Conservation (phyloP, 192 early-diverging fungal species). For the Linderina pennispora region DNA sequence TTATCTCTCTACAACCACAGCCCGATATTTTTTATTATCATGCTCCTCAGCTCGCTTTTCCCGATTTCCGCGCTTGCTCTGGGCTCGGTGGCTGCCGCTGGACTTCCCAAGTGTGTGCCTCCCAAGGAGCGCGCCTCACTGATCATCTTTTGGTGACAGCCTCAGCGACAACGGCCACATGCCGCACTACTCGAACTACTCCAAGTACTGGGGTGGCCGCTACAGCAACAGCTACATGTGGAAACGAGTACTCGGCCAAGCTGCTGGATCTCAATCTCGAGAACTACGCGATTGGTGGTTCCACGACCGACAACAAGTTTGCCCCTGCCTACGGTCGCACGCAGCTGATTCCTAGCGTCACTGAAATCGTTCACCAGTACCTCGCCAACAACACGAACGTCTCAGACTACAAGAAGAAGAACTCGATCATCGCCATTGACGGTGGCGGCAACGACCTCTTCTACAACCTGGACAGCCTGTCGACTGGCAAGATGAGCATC, state of each 20-base stretch:
- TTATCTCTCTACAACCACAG: too few species aligned
- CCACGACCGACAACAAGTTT: not conserved
- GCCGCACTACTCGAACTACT: not conserved
- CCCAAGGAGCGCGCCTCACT: not conserved
- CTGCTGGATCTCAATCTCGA: not conserved
- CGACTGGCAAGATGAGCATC: not conserved
- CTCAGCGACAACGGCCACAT: not conserved
- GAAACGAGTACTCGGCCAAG: constrained; percentile 1
- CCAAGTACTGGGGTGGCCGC: constrained; percentile 1
- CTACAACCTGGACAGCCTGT: not conserved
- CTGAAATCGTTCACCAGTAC: not conserved
- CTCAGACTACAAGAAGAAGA: not conserved
- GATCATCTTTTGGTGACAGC: constrained; percentile 1
- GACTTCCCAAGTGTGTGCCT: not conserved
- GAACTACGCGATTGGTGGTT: not conserved
- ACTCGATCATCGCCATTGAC: not conserved
- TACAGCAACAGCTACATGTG: not conserved
- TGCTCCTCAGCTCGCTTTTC: too few species aligned
- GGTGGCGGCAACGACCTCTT: constrained; percentile 1
- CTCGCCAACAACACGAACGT: not conserved
- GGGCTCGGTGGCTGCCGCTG: too few species aligned
- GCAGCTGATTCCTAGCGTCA: constrained; percentile 1
- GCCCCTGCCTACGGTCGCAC: not conserved
- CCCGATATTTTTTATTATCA: too few species aligned
- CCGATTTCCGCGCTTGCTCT: too few species aligned